Percentiles rank a stretch among this genome's conserved stretches.
phyloP scores from a whole-genome alignment of 305 asterid species.

The Fraxinus paxiana region DNA sequence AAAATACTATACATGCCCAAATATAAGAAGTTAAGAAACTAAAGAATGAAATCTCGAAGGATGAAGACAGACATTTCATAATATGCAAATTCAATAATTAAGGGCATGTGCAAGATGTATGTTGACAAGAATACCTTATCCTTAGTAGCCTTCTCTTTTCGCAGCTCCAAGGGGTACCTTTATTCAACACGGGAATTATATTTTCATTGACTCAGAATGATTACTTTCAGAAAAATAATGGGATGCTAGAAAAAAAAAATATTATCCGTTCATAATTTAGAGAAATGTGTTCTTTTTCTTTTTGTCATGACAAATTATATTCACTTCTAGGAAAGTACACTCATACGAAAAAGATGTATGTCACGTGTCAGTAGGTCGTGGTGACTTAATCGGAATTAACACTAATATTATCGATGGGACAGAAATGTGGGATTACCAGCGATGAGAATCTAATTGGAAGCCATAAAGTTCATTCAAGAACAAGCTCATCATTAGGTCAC shows the following conservation, averaged over 20 bases:
- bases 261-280: not conserved
- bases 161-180: constrained; percentile 94
- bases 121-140: constrained; percentile 52
- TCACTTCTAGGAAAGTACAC: constrained; percentile 1
- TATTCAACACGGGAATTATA: constrained; percentile 27
- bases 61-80: not conserved
- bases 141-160: constrained; percentile 84
- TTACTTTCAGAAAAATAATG: constrained; percentile 5
- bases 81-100: constrained; percentile 5
- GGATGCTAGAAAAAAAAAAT: constrained; percentile 3
- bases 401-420: not conserved
- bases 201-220: constrained; percentile 18
- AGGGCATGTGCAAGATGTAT: constrained; percentile 5
- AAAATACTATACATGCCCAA: not conserved
- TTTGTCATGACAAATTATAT: not conserved
- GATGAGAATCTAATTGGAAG: constrained; percentile 83
- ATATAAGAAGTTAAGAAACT: not conserved
- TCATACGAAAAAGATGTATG: not conserved
- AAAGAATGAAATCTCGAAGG: not conserved
- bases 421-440: constrained; percentile 57
- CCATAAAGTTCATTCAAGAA: constrained; percentile 93
- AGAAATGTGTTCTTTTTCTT: not conserved
- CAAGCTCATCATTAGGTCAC: constrained; percentile 93
- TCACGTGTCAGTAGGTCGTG: not conserved
- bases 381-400: constrained; percentile 5